These are phyloP conservation scores for Purpureocillium takamizusanense DNA, from an alignment of 2,329 filamentous ascomycete genomes.

Conservation along the genomic window DNA sequence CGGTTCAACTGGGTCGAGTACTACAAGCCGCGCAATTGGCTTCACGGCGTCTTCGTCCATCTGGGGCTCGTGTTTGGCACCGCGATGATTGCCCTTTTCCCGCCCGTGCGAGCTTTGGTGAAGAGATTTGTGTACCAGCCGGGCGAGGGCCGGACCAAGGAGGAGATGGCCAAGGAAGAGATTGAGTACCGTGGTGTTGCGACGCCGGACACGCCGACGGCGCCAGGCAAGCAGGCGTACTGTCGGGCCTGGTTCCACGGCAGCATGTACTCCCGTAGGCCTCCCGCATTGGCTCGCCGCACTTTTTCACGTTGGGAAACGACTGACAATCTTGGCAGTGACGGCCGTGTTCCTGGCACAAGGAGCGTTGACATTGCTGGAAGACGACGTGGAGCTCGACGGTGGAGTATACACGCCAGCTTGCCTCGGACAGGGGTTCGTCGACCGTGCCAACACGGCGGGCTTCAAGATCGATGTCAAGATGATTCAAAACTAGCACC, in stretches of 20 bases:
- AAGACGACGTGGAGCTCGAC: constrained; percentile 49
- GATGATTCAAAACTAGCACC: constrained; percentile 7
- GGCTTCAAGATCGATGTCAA: constrained; percentile 56
- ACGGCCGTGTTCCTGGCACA: constrained; percentile 57
- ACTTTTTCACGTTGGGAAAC: too few species aligned
- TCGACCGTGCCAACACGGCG: constrained; percentile 51
- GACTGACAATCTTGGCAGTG: constrained; percentile 29
- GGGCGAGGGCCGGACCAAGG: constrained; percentile 43
- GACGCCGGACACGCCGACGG: constrained; percentile 44
- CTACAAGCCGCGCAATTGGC: constrained; percentile 37
- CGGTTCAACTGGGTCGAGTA: constrained; percentile 52
- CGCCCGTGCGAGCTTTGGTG: constrained; percentile 35
- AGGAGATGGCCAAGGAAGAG: constrained; percentile 47
- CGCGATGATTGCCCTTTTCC: constrained; percentile 32
- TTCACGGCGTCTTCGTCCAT: constrained; percentile 42
- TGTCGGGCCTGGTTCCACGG: constrained; percentile 48
- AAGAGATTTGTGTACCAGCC: constrained; percentile 39
- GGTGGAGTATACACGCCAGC: constrained; percentile 67
- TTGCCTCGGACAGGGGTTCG: constrained; percentile 56
- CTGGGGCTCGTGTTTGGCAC: constrained; percentile 33
- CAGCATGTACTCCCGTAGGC: constrained; percentile 56
- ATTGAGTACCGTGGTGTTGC: constrained; percentile 57
- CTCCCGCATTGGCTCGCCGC: not conserved
- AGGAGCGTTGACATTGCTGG: constrained; percentile 55
- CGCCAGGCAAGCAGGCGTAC: constrained; percentile 38